These are phyloP conservation scores for Lentinula raphanica DNA, from an alignment of 768 basidiomycete genomes.

Conservation along the genomic window DNA sequence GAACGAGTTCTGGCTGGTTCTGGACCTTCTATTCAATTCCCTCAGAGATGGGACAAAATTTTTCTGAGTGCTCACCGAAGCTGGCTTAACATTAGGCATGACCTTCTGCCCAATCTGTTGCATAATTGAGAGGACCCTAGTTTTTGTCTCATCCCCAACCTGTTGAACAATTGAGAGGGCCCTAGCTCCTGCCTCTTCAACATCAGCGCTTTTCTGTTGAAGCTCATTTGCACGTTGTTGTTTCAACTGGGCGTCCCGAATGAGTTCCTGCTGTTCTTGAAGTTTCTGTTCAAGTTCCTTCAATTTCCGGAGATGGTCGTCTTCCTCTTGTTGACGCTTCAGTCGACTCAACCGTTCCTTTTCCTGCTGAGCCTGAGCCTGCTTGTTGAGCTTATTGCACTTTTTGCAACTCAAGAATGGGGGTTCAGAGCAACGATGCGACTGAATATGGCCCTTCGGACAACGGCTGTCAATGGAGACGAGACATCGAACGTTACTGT, in stretches of 20 bases:
- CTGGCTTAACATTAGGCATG: no score
- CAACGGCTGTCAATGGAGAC: slow-evolving; percentile 34
- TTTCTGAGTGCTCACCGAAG: no score
- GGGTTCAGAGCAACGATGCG: slow-evolving; percentile 39
- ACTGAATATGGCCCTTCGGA: slow-evolving; percentile 35
- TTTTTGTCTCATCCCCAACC: no score
- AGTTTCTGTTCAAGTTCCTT: slow-evolving; percentile 39
- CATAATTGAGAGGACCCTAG: no score
- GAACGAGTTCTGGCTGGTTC: no score
- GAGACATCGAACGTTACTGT: slow-evolving; percentile 50
- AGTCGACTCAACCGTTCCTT: slow-evolving; percentile 37
- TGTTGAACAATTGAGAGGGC: background rate
- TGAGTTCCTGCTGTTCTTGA: slow-evolving; percentile 24
- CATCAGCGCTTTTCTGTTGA: slow-evolving; percentile 41
- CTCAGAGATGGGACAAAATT: no score
- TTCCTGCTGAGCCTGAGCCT: slow-evolving; percentile 34
- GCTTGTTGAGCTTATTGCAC: slow-evolving; percentile 41
- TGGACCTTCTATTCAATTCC: no score
- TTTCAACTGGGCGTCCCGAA: slow-evolving; percentile 30
- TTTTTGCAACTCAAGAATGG: slow-evolving; percentile 32
- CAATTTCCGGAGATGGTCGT: slow-evolving; percentile 36
- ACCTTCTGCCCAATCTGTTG: no score
- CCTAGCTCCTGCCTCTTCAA: slow-evolving; percentile 25
- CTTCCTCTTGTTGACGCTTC: slow-evolving; percentile 41
- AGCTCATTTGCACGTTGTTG: slow-evolving; percentile 30